Conservation (phyloP, 768 basidiomycete genomes). For the Podaxis carcinomalis region DNA sequence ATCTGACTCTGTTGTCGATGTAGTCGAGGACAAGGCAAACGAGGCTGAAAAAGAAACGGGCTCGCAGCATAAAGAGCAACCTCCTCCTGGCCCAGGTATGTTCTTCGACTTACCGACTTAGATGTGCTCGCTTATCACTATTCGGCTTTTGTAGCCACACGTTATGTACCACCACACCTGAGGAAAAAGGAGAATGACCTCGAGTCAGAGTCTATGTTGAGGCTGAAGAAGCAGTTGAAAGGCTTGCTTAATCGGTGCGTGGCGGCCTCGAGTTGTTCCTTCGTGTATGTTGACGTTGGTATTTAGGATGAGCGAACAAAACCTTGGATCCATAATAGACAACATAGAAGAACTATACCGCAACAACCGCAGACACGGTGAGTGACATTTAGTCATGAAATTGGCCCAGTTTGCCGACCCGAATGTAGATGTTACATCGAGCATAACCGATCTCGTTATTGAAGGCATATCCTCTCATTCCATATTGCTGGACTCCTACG, state of each 20-base stretch:
- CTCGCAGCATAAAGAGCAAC: background rate
- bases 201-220: slow-evolving; percentile 37
- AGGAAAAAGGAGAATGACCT: slow-evolving; percentile 33
- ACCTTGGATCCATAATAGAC: slow-evolving; percentile 70
- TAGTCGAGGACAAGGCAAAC: slow-evolving; percentile 13
- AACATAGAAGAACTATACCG: slow-evolving; percentile 76
- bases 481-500: slow-evolving; percentile 82
- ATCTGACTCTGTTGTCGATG: slow-evolving; percentile 13
- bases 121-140: background rate
- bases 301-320: slow-evolving; percentile 83
- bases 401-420: background rate
- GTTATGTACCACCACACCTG: slow-evolving; percentile 81
- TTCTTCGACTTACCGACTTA: background rate
- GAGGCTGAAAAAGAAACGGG: slow-evolving; percentile 13
- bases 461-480: slow-evolving; percentile 78
- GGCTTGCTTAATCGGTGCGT: slow-evolving; percentile 82
- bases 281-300: background rate
- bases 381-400: slow-evolving; percentile 9
- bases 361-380: slow-evolving; percentile 75
- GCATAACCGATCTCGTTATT: slow-evolving; percentile 71
- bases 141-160: slow-evolving; percentile 27
- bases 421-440: slow-evolving; percentile 72
- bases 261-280: background rate
- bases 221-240: slow-evolving; percentile 74
- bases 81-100: slow-evolving; percentile 7